A percentile compares a stretch with the other conserved stretches of the same genome.
Conservation (phyloP, 345 rosid species). For the Ceriops zippeliana region DNA sequence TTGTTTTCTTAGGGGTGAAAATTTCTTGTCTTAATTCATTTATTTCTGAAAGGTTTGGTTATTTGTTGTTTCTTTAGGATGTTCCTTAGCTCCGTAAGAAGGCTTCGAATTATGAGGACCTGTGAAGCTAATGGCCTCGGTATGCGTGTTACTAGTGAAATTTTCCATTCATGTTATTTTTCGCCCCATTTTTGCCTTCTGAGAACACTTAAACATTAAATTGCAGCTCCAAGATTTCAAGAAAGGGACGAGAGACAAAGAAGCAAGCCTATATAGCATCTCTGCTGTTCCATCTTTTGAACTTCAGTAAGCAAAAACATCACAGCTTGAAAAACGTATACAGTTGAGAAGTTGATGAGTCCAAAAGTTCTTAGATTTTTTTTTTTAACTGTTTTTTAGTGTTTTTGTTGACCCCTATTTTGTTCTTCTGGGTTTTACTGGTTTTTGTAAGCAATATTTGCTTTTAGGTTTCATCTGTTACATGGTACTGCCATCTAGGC, state of each 20-base stretch:
- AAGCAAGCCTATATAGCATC: slow-evolving; percentile 49
- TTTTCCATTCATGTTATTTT: neutral
- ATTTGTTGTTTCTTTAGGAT: slow-evolving; percentile 13
- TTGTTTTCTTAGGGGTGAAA: neutral
- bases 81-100: slow-evolving; percentile 25
- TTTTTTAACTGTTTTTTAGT: slow-evolving; percentile 16
- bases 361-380: slow-evolving; percentile 22
- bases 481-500: slow-evolving; percentile 29
- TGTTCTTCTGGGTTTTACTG: slow-evolving; percentile 19
- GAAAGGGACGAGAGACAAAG: slow-evolving; percentile 51
- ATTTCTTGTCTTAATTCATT: neutral
- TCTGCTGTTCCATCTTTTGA: neutral
- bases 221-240: slow-evolving; percentile 67
- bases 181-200: neutral
- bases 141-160: slow-evolving; percentile 4
- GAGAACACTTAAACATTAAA: slow-evolving; percentile 10
- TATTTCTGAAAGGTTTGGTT: neutral
- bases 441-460: slow-evolving; percentile 34
- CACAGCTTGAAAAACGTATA: slow-evolving; percentile 25
- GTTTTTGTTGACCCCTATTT: slow-evolving; percentile 15
- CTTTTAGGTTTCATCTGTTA: slow-evolving; percentile 12
- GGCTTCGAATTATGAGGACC: slow-evolving; percentile 33
- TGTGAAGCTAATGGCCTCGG: slow-evolving; percentile 29
- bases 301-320: slow-evolving; percentile 18
- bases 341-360: slow-evolving; percentile 23